Percentiles rank a stretch among this genome's conserved stretches.
phyloP scores from a whole-genome alignment of 805 yeast species.

The Yamadazyma scolyti region DNA sequence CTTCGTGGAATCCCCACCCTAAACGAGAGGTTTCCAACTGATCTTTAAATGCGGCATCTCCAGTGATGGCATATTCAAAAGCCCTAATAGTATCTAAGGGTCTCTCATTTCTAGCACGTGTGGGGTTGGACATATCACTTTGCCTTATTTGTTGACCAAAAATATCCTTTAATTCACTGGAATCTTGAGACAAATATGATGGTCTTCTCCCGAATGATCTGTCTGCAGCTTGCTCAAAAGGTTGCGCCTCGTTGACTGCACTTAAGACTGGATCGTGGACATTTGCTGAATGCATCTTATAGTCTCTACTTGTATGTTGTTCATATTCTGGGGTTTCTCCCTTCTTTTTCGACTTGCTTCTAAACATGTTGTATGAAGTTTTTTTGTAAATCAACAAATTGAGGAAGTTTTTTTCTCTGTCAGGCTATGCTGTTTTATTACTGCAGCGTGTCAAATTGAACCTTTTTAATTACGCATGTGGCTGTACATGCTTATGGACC shows the following conservation, averaged over 20 bases:
- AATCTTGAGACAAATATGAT: slow-evolving; percentile 43
- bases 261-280: slow-evolving; percentile 81
- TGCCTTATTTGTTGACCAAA: slow-evolving; percentile 78
- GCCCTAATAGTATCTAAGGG: slow-evolving; percentile 94
- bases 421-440: too few relatives aligned
- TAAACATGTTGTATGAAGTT: slow-evolving; percentile 26
- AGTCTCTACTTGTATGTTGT: slow-evolving; percentile 13
- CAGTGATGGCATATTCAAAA: slow-evolving; percentile 92
- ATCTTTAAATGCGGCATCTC: slow-evolving; percentile 75
- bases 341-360: slow-evolving; percentile 21
- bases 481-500: too few relatives aligned
- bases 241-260: slow-evolving; percentile 95
- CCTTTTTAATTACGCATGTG: too few relatives aligned
- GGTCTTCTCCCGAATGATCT: slow-evolving; percentile 35
- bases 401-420: not conserved
- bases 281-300: slow-evolving; percentile 63
- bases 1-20: slow-evolving; percentile 87
- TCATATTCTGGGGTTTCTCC: slow-evolving; percentile 8
- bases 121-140: slow-evolving; percentile 90
- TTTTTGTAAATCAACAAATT: not conserved
- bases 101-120: slow-evolving; percentile 90
- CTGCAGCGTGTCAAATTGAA: too few relatives aligned
- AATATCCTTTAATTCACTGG: slow-evolving; percentile 65
- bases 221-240: slow-evolving; percentile 65
- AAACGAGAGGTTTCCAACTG: slow-evolving; percentile 73